Evolutionary conservation across 2,329 filamentous ascomycete genomes (phyloP), one percentile per base, ranked within the genome.

Genomic region (Microsporum canis): DNA sequence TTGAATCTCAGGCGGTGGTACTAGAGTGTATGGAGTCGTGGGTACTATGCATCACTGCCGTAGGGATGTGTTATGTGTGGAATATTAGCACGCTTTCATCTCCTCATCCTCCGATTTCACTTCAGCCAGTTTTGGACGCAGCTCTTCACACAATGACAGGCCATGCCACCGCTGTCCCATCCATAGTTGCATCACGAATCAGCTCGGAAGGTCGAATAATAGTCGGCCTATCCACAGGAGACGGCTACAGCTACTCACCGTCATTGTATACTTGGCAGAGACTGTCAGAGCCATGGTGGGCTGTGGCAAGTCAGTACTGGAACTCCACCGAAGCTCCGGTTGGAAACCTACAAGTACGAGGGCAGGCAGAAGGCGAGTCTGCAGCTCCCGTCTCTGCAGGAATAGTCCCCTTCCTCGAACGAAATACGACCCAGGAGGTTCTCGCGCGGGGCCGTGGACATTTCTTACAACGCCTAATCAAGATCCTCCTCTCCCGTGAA

Each of bases 211-310:
- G 94, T 1, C 83, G 90, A 51, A 82, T 97, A 23, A 81, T 97
- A 29, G 84, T 97, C n/a, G 94, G 90, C 0, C 80, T 99, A 62
- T 94, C 88, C 29, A 97, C 96, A 68, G 94, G 94, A 23, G 92
- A 99, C 68, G 94, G 94, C 1, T 99, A 91, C 74, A 86, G 86
- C 59, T 99, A 99, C 74, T 89, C 89, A 1, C 83, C 88, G 0
- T 81, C 82, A 17, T 88, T 99, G 87, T 92, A 85, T 73, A 84
- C 86, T 5, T 99, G 94, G 94, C 92, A 97, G 73, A 85, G 91
- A 7, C 80, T 99, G n/a, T 95, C 91, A 1, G 95, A 99, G 71
- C 83, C 89, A 1, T 99, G 94, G 94, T 99, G 94, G 91, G 92
- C 92, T 0, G 91, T 97, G 0, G 91, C 91, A 17, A 95, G 89